These are phyloP conservation scores for Drechslera avenae DNA, from an alignment of 2,329 filamentous ascomycete genomes.

Conservation along the genomic window DNA sequence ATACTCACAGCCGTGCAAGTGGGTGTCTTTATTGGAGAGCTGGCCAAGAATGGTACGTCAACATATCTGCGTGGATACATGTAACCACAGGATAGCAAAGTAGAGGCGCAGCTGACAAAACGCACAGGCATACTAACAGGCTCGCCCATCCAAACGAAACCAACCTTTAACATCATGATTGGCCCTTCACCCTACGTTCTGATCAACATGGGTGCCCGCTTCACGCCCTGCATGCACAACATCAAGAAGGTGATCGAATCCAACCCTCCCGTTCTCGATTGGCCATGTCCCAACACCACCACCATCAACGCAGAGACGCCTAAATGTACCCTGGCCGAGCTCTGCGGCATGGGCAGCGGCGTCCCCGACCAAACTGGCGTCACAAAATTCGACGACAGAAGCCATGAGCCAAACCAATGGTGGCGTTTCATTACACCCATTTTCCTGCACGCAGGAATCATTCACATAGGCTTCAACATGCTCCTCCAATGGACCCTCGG, in stretches of 20 bases:
- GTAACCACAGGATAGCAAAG: no score
- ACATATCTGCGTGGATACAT: neutral
- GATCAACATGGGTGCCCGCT: slow-evolving; percentile 96
- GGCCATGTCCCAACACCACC: slow-evolving; percentile 77
- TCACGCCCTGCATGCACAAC: slow-evolving; percentile 93
- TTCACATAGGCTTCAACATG: slow-evolving; percentile 96
- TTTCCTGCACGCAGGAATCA: slow-evolving; percentile 89
- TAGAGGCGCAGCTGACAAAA: slow-evolving; percentile 9
- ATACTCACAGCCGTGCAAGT: slow-evolving; percentile 76
- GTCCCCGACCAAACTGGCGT: slow-evolving; percentile 67
- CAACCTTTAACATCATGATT: slow-evolving; percentile 95
- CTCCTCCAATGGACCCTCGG: slow-evolving; percentile 88
- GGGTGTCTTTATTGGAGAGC: slow-evolving; percentile 84
- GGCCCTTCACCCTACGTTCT: slow-evolving; percentile 87
- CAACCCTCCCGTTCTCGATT: slow-evolving; percentile 55
- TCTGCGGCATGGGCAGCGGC: slow-evolving; percentile 81
- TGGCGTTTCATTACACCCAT: slow-evolving; percentile 95
- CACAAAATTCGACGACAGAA: slow-evolving; percentile 58
- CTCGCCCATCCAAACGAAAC: slow-evolving; percentile 77
- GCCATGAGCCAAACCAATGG: slow-evolving; percentile 86
- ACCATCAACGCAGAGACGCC: slow-evolving; percentile 63
- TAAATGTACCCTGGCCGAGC: slow-evolving; percentile 73
- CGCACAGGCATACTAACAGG: slow-evolving; percentile 72
- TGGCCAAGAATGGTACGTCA: slow-evolving; percentile 77
- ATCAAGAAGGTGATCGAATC: slow-evolving; percentile 66